Base-by-base conservation (phyloP, 768 basidiomycete genomes). In the Brasilioporus rufonigricans region DNA sequence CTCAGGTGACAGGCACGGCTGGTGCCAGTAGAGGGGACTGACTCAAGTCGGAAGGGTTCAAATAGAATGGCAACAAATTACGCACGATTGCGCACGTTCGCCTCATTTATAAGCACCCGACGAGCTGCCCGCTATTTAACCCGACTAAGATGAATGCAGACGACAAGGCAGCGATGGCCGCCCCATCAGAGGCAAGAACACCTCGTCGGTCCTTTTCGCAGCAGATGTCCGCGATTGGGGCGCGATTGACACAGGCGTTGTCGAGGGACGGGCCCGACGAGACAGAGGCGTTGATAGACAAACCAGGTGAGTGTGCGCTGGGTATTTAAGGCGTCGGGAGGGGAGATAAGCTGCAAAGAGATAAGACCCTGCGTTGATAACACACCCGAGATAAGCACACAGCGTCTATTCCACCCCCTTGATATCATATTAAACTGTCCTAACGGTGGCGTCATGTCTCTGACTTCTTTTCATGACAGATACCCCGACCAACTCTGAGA, bases 401-500 rank as follows among this genome's bases (percentile, higher is more conserved):
- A n/a, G 53, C 41, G 48, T 24, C 46, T 52, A 48, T 48, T 7
- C 36, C 7, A 6, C 5, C 2, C 16, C 2, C 13, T 19, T 1
- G n/a, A n/a, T n/a, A n/a, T n/a, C n/a, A 6, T 24, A 35, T 33
- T 18, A 33, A 33, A 44, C 9, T 13, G 11, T 19, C 26, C 3
- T 19, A 12, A 10, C 10, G 8, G 5, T 2, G n/a, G 9, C 8
- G 9, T 8, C 16, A 3, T 19, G 1, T 24, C 11, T 23, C 62
- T 64, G 38, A 62, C 60, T 2, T 21, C 3, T 9, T 32, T 21
- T 21, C 40, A 70, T 71, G 70, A 10, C 64, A 67, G 70, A 68
- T 51, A 45, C 57, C n/a, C 53, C 51, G 9, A 36, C 13, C 36
- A 51, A 48, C 32, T 9, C 33, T 38, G 76, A 77, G 10, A 26